Percentiles rank a stretch among this genome's conserved stretches.
Evolutionary conservation across 176 grass and related monocot species (phyloP).

Genomic region (Zoysia japonica): DNA sequence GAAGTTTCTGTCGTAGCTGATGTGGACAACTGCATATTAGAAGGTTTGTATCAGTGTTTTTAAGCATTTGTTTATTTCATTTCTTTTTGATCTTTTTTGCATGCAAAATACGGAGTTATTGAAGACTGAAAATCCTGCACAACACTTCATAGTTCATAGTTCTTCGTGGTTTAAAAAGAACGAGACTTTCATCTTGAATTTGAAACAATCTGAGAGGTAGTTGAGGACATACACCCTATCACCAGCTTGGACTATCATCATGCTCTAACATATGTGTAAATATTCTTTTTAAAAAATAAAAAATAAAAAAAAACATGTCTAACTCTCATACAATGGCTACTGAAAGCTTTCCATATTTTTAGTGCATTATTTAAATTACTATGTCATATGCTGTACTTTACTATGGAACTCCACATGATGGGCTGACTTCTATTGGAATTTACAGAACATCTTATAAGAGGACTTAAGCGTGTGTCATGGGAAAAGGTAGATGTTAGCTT

Average conservation of each 20-base stretch:
- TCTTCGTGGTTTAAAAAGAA: conserved; percentile 6
- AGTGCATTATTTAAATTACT: conserved; percentile 20
- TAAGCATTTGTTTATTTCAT: conserved; percentile 6
- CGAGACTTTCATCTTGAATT: neutral
- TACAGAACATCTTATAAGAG: conserved; percentile 78
- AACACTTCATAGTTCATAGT: neutral
- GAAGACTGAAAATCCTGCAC: neutral
- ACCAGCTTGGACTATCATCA: neutral
- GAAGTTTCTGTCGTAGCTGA: conserved; percentile 38
- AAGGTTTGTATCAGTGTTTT: conserved; percentile 56
- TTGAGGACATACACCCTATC: neutral
- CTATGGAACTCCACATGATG: neutral
- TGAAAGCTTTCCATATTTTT: neutral
- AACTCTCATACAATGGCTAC: neutral
- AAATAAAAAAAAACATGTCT: too few species aligned
- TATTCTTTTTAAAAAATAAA: too few species aligned
- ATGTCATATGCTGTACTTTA: conserved; percentile 14
- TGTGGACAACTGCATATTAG: conserved; percentile 55
- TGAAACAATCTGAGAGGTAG: neutral
- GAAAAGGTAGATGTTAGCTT: conserved; percentile 98
- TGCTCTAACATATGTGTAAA: neutral
- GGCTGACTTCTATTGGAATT: conserved; percentile 33
- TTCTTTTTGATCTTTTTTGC: neutral
- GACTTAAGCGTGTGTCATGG: conserved; percentile 80
- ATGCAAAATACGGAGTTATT: neutral